phyloP scores from a whole-genome alignment of 345 rosid genomes.

The Balakata baccata region DNA sequence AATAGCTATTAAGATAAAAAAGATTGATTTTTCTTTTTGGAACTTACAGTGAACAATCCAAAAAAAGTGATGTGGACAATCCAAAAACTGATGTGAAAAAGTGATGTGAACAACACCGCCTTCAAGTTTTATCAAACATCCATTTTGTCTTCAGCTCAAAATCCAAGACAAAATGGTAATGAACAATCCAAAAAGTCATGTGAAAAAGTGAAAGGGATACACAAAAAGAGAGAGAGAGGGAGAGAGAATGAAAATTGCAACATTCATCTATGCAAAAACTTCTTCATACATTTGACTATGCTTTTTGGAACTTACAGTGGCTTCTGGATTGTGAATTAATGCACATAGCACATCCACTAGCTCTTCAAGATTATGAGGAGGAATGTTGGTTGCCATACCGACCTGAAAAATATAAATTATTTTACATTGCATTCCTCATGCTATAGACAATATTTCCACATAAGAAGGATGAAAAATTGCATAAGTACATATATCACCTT shows the following conservation, averaged over 20 bases:
- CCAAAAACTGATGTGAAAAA: too few relatives aligned
- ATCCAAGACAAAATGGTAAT: not conserved
- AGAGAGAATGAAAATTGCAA: not conserved
- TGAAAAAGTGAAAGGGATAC: not conserved
- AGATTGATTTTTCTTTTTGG: too few relatives aligned
- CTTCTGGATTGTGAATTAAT: constrained; percentile 84
- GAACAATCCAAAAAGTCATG: not conserved
- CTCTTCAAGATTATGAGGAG: constrained; percentile 98
- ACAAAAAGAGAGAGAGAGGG: not conserved
- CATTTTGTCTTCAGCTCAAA: not conserved
- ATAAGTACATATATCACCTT: constrained; percentile 12
- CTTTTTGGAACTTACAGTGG: constrained; percentile 51
- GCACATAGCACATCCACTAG: constrained; percentile 93
- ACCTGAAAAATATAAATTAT: constrained; percentile 47
- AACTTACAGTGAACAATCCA: too few relatives aligned
- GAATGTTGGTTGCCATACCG: constrained; percentile 98
- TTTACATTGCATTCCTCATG: not conserved
- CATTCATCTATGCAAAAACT: not conserved
- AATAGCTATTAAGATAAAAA: not conserved
- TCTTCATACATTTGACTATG: not conserved
- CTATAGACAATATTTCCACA: not conserved
- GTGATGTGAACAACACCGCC: too few relatives aligned
- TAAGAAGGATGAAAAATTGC: not conserved
- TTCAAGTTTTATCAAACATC: too few relatives aligned
- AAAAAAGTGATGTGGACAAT: too few relatives aligned